Conservation (phyloP, 2,329 filamentous ascomycete species). For the Diaporthe eres region DNA sequence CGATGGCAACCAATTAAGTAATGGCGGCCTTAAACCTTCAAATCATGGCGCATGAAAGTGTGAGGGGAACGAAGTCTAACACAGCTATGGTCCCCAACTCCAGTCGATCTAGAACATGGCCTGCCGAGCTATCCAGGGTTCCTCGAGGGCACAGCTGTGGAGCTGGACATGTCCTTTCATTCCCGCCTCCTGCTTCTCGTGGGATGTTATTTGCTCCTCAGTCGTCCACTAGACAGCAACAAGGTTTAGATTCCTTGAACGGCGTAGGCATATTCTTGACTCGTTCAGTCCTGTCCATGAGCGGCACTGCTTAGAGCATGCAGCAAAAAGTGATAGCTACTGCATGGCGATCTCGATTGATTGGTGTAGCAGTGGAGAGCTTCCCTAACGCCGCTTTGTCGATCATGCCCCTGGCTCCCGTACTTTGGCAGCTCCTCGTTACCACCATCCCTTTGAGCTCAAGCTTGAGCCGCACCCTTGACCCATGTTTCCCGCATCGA, state of each 20-base stretch:
- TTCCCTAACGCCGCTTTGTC: not conserved
- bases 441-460: constrained; percentile 7
- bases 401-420: constrained; percentile 24
- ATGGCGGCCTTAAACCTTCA: constrained; percentile 13
- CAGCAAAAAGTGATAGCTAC: not conserved
- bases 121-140: not conserved
- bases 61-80: constrained; percentile 30
- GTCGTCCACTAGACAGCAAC: not conserved
- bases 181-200: not conserved
- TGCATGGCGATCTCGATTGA: constrained; percentile 22
- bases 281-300: not conserved
- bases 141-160: not conserved
- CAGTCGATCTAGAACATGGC: constrained; percentile 18
- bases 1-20: constrained; percentile 25
- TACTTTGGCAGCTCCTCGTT: constrained; percentile 17
- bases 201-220: not conserved
- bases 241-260: not conserved
- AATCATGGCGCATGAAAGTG: constrained; percentile 11
- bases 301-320: not conserved
- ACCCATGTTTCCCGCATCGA: constrained; percentile 27
- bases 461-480: constrained; percentile 27
- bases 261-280: not conserved
- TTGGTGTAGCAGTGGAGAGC: not conserved
- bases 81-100: not conserved
- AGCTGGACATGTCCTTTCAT: not conserved